Base-by-base conservation (phyloP, 208 protist species). In the Acanthamoeba lenticulata region DNA sequence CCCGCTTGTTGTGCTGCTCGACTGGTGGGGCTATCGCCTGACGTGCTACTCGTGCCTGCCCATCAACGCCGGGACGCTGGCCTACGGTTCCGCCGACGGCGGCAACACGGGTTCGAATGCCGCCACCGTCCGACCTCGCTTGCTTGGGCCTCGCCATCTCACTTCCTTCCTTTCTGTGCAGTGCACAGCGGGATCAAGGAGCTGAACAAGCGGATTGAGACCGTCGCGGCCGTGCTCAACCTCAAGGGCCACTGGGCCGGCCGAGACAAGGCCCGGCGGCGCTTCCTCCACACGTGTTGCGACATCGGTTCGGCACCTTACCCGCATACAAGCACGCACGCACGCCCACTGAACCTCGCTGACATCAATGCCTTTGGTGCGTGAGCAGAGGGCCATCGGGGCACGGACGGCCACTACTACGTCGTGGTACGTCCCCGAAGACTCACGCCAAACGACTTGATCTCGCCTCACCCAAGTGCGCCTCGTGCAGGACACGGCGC, bases 181-280 rank as follows among this genome's bases (percentile, higher is more conserved):
- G 72, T 83, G 42, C 72, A 83, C 42, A 83, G 42, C 24, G 72
- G 72, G 9, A 83, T 83, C 29, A n/a, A 83, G 32, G 83, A 90
- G 49, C 49, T 90, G 57, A 90, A 90, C 49, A 90, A 90, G 29
- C 47, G 57, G n/a, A 65, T 90, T 36, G 65, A 69, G 34, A n/a
- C 27, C 29, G 47, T 90, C 21, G 44, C 83, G 19, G 11, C 29
- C 19, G 83, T 90, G 36, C 83, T 90, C 57, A 90, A 90, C 38
- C 83, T 90, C 47, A 90, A 90, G 83, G 83, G 83, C 15, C 83
- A 90, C 57, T 90, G 83, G 83, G 83, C 83, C 7, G 83, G 83
- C 47, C 83, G 60, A n/a, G n/a, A n/a, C n/a, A n/a, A n/a, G 34
- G 40, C 47, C 36, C 52, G 65, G 34, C 60, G 65, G 27, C 32